phyloP scores from a whole-genome alignment of 768 basidiomycete species.

The Phaffia tasmanica region DNA sequence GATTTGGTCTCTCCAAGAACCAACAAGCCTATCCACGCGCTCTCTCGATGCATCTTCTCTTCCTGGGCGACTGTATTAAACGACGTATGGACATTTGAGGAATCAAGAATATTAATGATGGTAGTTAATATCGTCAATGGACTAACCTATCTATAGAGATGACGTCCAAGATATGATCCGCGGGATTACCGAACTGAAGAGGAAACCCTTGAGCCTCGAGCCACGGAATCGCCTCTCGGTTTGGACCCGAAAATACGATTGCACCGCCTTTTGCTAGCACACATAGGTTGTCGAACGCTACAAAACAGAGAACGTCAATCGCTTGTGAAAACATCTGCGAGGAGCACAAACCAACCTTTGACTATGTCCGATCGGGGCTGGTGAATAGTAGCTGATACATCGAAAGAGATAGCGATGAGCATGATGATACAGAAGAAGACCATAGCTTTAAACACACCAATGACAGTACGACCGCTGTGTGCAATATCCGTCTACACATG shows the following conservation, averaged over 20 bases:
- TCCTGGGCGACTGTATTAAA: slow-evolving; percentile 24
- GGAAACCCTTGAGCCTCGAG: slow-evolving; percentile 20
- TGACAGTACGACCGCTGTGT: slow-evolving; percentile 41
- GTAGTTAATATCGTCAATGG: too few species aligned
- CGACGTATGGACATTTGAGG: too few species aligned
- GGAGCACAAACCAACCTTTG: neutral
- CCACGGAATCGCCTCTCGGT: slow-evolving; percentile 7
- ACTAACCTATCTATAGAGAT: slow-evolving; percentile 37
- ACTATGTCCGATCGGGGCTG: slow-evolving; percentile 40
- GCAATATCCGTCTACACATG: slow-evolving; percentile 36
- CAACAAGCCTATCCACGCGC: slow-evolving; percentile 28
- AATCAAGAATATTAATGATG: too few species aligned
- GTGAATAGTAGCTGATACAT: slow-evolving; percentile 35
- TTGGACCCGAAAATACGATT: slow-evolving; percentile 32
- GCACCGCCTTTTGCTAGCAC: slow-evolving; percentile 37
- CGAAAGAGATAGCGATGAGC: neutral
- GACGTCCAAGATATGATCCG: slow-evolving; percentile 48
- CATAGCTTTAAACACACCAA: slow-evolving; percentile 31
- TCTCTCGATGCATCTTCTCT: slow-evolving; percentile 27
- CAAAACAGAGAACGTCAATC: slow-evolving; percentile 22
- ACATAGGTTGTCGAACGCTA: slow-evolving; percentile 37
- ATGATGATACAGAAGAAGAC: neutral
- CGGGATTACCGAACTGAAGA: neutral
- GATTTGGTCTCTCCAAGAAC: slow-evolving; percentile 24
- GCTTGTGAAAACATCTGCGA: neutral